A percentile compares a stretch with the other conserved stretches of the same genome.
Conservation (phyloP, 306 rosid species). For the Quercus dentata region DNA sequence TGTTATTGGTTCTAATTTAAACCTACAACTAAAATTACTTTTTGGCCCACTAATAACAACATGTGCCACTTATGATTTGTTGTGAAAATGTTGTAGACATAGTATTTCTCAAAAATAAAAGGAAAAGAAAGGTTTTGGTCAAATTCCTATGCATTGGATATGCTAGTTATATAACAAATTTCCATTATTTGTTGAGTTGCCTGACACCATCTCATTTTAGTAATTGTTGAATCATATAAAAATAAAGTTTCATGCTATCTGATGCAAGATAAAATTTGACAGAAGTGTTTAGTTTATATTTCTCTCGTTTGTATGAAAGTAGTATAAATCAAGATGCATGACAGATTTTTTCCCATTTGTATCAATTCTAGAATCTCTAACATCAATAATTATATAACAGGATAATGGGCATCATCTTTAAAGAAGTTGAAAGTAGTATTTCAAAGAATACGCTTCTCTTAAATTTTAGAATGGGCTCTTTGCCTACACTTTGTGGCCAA, state of each 20-base stretch:
- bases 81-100: no score
- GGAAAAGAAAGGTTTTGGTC: no score
- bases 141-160: not conserved
- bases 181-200: not conserved
- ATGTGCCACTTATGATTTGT: no score
- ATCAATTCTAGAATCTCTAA: constrained; percentile 26
- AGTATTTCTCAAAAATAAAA: no score
- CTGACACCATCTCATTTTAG: not conserved
- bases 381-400: constrained; percentile 47
- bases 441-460: constrained; percentile 74
- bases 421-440: constrained; percentile 85
- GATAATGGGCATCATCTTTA: constrained; percentile 72
- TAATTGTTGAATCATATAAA: not conserved
- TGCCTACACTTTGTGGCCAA: constrained; percentile 79
- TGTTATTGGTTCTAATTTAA: no score
- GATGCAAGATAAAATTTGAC: not conserved
- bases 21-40: no score
- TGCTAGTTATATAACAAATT: not conserved
- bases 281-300: not conserved
- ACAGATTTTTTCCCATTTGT: constrained; percentile 11
- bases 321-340: constrained; percentile 15
- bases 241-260: not conserved
- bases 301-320: constrained; percentile 6
- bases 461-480: constrained; percentile 79
- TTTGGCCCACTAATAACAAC: no score